phyloP scores from a whole-genome alignment of 2,329 filamentous ascomycete genomes.

The Aspergillus sclerotialis region DNA sequence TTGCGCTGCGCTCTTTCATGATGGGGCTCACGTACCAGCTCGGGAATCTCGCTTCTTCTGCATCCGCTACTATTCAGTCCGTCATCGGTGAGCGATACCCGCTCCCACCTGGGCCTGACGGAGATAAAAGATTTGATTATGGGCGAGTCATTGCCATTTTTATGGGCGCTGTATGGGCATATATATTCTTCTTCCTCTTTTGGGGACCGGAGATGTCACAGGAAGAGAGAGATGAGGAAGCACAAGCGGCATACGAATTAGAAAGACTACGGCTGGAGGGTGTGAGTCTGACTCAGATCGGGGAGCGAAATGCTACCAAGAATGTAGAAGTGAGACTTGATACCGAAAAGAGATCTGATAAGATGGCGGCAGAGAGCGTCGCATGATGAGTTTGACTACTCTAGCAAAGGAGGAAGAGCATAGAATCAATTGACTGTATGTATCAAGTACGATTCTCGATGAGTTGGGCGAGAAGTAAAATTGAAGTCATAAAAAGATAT shows the following conservation, averaged over 20 bases:
- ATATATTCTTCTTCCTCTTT: slow-evolving; percentile 27
- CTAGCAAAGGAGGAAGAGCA: too few species aligned
- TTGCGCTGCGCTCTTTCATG: slow-evolving; percentile 25
- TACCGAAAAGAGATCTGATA: background rate
- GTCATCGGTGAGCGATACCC: slow-evolving; percentile 37
- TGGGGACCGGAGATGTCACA: slow-evolving; percentile 23
- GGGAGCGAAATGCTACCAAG: slow-evolving; percentile 6
- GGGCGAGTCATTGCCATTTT: slow-evolving; percentile 33
- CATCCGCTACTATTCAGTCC: slow-evolving; percentile 37
- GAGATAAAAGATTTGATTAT: slow-evolving; percentile 33
- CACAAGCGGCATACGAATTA: slow-evolving; percentile 12
- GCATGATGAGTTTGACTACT: too few species aligned
- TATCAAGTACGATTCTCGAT: too few species aligned
- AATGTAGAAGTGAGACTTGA: background rate
- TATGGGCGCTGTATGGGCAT: slow-evolving; percentile 20
- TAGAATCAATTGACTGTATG: too few species aligned
- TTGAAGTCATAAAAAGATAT: background rate
- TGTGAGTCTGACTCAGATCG: slow-evolving; percentile 13
- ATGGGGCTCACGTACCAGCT: slow-evolving; percentile 34
- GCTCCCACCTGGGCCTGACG: slow-evolving; percentile 23
- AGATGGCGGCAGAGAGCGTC: background rate
- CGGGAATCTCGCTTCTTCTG: slow-evolving; percentile 33
- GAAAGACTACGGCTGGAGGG: slow-evolving; percentile 14
- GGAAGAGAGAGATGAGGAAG: slow-evolving; percentile 19
- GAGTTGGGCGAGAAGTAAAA: background rate